phyloP scores from a whole-genome alignment of 305 asterid species.

The Fraxinus sp. region DNA sequence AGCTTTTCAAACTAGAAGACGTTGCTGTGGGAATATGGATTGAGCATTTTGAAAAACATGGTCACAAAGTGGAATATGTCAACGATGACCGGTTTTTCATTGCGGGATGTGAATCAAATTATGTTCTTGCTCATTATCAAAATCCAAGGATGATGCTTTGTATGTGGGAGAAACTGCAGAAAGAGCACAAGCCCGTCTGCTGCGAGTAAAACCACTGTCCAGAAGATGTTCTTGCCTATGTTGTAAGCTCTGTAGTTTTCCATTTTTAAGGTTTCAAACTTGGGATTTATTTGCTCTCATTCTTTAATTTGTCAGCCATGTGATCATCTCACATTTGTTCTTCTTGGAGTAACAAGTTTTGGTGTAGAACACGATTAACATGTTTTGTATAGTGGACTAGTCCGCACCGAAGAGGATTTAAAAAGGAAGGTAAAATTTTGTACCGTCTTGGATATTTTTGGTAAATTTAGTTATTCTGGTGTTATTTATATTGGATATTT shows the following conservation, averaged over 20 bases:
- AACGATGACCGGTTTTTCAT: slow-evolving; percentile 63
- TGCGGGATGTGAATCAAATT: slow-evolving; percentile 73
- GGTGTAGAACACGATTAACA: not conserved
- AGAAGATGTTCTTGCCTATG: not conserved
- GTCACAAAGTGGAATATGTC: slow-evolving; percentile 44
- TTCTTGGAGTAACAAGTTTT: not conserved
- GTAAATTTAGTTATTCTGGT: too few species aligned
- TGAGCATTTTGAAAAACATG: slow-evolving; percentile 51
- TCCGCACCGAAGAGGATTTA: not conserved
- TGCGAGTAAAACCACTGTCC: slow-evolving; percentile 44
- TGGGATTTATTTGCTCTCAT: not conserved
- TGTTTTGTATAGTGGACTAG: not conserved
- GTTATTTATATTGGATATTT: too few species aligned
- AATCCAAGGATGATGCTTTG: slow-evolving; percentile 74
- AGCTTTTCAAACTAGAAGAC: slow-evolving; percentile 91
- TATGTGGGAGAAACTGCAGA: slow-evolving; percentile 83
- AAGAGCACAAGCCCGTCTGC: slow-evolving; percentile 67
- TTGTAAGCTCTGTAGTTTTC: not conserved
- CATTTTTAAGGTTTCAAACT: not conserved
- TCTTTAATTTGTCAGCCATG: not conserved
- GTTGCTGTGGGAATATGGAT: slow-evolving; percentile 95
- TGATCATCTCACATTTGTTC: not conserved
- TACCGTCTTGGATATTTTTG: not conserved
- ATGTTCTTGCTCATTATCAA: slow-evolving; percentile 89
- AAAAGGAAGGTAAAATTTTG: not conserved